Conservation (phyloP, 495 filamentous ascomycete genomes). For the Polyplosphaeria fusca region DNA sequence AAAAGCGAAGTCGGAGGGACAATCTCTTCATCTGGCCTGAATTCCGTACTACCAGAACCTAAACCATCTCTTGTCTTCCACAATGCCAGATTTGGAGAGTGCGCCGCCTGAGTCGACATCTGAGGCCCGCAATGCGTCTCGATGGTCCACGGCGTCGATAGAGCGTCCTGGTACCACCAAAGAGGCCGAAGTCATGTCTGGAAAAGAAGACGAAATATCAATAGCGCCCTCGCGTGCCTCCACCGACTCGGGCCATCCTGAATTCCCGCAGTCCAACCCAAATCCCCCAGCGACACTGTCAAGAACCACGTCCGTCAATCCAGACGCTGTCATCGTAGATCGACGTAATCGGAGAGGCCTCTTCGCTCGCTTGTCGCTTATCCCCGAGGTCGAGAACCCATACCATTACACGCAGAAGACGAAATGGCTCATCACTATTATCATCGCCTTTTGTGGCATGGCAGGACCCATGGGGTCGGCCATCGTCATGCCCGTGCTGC, state of each 20-base stretch:
- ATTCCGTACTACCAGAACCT: no score
- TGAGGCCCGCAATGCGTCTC: not conserved
- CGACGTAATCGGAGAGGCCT: conserved; percentile 69
- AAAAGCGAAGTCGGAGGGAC: not conserved
- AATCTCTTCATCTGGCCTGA: no score
- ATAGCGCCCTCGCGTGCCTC: conserved; percentile 18
- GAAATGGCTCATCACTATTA: conserved; percentile 84
- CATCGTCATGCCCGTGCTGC: conserved; percentile 77
- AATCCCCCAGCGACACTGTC: conserved; percentile 11
- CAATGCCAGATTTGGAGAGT: conserved; percentile 21
- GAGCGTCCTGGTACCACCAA: conserved; percentile 7
- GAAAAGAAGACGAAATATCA: conserved; percentile 26
- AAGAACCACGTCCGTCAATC: conserved; percentile 24
- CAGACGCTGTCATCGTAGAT: conserved; percentile 55
- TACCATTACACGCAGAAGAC: conserved; percentile 65
- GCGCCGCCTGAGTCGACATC: not conserved
- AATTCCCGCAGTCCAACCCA: not conserved
- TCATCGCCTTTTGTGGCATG: conserved; percentile 71
- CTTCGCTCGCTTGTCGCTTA: conserved; percentile 64
- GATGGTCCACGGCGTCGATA: not conserved
- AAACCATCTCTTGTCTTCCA: no score
- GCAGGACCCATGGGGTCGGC: conserved; percentile 81
- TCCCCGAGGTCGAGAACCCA: conserved; percentile 80
- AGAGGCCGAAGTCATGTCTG: conserved; percentile 19
- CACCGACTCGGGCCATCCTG: conserved; percentile 16